Evolutionary conservation across 345 rosid genomes (phyloP).

Genomic region (Citropsis articulata): DNA sequence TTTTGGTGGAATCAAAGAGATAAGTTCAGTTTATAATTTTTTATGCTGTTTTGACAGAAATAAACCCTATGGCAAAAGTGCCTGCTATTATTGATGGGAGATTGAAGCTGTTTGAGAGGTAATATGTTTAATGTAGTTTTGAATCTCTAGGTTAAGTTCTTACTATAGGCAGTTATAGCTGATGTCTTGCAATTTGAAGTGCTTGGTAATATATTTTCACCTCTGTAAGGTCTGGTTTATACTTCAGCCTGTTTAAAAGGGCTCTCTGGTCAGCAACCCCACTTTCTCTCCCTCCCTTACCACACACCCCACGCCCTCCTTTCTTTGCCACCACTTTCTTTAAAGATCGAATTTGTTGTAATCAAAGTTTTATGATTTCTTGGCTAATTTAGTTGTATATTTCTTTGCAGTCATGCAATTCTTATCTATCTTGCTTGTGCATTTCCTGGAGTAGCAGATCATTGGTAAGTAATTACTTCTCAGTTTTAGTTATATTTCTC

Average conservation of each 20-base stretch:
- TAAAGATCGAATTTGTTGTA: not conserved
- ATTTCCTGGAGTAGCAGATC: conserved; percentile 83
- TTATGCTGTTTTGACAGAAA: conserved; percentile 37
- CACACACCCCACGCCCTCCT: no score
- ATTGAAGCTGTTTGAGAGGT: conserved; percentile 89
- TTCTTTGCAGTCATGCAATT: conserved; percentile 75
- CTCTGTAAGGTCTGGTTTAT: not conserved
- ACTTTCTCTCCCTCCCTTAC: no score
- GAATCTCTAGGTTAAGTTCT: not conserved
- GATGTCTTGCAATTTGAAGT: not conserved
- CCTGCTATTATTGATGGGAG: conserved; percentile 82
- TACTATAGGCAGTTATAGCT: not conserved
- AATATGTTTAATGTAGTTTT: not conserved
- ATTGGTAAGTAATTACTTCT: conserved; percentile 51
- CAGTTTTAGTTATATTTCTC: not conserved
- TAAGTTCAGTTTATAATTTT: not conserved
- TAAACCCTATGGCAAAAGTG: conserved; percentile 66
- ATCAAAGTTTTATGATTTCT: not conserved
- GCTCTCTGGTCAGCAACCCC: not conserved
- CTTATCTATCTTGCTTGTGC: conserved; percentile 70
- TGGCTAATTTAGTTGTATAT: not conserved
- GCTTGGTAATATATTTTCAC: not conserved
- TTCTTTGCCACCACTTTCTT: not conserved
- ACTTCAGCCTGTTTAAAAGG: not conserved
- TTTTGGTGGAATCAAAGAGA: not conserved